Base-by-base conservation (phyloP, 306 rosid species). In the Quercus aquifolioides region DNA sequence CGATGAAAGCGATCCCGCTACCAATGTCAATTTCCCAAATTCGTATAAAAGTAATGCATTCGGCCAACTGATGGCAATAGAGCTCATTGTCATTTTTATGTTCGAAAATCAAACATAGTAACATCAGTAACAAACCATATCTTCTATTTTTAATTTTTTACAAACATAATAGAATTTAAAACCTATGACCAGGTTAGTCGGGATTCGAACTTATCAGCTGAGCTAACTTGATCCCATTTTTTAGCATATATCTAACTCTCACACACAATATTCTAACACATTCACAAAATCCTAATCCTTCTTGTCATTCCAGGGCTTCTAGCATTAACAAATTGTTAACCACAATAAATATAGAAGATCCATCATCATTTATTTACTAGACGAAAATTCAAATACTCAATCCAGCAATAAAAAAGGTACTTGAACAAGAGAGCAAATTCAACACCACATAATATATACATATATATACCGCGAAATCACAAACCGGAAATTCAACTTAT, bases 281-380 rank as follows among this genome's bases (percentile, higher is more conserved):
- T 21, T 21, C 30, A 58, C 26, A 21, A 59, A 21, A 59, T 21
- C 31, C 65, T 59, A 58, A 5, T 10, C 21, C 25, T 20, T n/a
- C 21, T 58, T 20, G 21, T 58, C 30, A 58, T 9, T 4, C 3
- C 23, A 58, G 23, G 6, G 46, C 11, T 2, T 41, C 46, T 41
- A 41, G 46, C 46, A 41, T 41, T 41, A 41, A 41, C 46, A 41
- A 41, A 41, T 41, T 41, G 3, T 3, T 7, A 41, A 41, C 46
- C 46, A 5, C n/a, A 46, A 1, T 10, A 46, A 68, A 9, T 4
- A 3, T 41, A 67, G 52, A 67, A 19, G 71, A 55, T 19, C 75
- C 21, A 10, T 8, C 65, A 77, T 73, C 67, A 74, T 74, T 78
- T 74, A 83, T 83, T 83, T 30, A 28, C 72, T 4, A 38, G 46